These are phyloP conservation scores for Huntiella moniliformis DNA, from an alignment of 2,329 filamentous ascomycete species.

Conservation along the genomic window DNA sequence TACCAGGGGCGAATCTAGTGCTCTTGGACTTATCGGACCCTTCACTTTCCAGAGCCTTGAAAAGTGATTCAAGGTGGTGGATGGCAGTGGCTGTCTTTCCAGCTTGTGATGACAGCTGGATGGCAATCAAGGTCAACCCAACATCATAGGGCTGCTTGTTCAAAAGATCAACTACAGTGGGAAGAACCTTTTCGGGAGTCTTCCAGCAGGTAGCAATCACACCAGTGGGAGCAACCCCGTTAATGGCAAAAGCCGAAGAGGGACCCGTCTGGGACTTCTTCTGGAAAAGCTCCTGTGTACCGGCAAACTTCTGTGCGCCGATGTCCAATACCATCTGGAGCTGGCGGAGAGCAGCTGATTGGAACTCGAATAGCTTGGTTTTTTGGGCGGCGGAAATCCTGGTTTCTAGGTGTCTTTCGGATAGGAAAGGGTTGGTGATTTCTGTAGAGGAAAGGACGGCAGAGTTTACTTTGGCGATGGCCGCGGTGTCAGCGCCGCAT, in stretches of 20 bases:
- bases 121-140: conserved; percentile 58
- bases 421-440: conserved; percentile 44
- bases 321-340: conserved; percentile 44
- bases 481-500: conserved; percentile 45
- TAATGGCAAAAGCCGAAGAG: conserved; percentile 3
- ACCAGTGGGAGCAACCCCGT: conserved; percentile 10
- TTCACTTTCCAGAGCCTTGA: conserved; percentile 46
- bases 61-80: conserved; percentile 54
- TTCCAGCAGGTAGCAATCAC: conserved; percentile 7
- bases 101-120: conserved; percentile 61
- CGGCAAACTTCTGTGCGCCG: conserved; percentile 39
- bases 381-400: conserved; percentile 32
- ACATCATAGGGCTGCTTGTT: conserved; percentile 28
- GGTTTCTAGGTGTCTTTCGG: conserved; percentile 41
- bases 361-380: conserved; percentile 55
- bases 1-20: conserved; percentile 63
- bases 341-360: conserved; percentile 31
- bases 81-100: conserved; percentile 58
- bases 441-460: conserved; percentile 23
- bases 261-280: conserved; percentile 1
- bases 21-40: conserved; percentile 41
- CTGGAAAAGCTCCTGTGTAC: conserved; percentile 1
- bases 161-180: conserved; percentile 7
- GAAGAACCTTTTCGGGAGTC: conserved; percentile 5
- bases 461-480: conserved; percentile 48